Base-by-base conservation (phyloP, 2,329 filamentous ascomycete species). In the Colletotrichum sp. region DNA sequence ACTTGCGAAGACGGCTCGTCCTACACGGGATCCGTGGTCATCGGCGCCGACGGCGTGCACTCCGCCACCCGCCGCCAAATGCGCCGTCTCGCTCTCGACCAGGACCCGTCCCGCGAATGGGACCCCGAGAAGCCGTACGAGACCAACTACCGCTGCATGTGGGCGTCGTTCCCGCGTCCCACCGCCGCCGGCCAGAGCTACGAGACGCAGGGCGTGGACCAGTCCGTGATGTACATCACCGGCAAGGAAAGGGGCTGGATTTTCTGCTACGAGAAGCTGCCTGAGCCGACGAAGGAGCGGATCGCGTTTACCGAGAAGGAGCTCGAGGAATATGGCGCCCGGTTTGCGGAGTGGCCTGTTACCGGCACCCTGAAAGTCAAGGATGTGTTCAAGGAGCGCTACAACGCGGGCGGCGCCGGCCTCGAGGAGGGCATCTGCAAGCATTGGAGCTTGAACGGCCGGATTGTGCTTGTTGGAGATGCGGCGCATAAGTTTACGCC, bases 11-110 rank as follows among this genome's bases (percentile, higher is more conserved):
- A 86, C 69, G 83, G 84, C 7, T 78, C 78, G 0, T 59, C 76
- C 2, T 81, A 82, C 72, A 27, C 74, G 0, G 84, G 82, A 0
- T 78, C 83, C 72, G 76, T 87, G n/a, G 70, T 85, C 7, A 78
- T 86, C 24, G 86, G 84, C 9, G 83, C 84, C 15, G 86, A 87
- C 70, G 86, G 86, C n/a, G 82, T 83, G 3, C 82, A 84, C 71
- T 86, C 84, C 75, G 80, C 74, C 27, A 80, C 81, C 6, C 79
- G 84, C 8, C 66, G 73, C 11, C 78, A 82, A 38, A 83, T 86
- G 78, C 81, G 83, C 29, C 29, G 58, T 4, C 75, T 83, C 1
- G 80, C 82, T 1, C 18, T 81, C 3, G 59, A 74, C 1, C 76
- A 76, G 2, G 70, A 71, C 54, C 54, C 67, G 8, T 34, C 71